Evolutionary conservation across 1,139 yeast species (phyloP).

Genomic region (Pneumocystis jirovecii): DNA sequence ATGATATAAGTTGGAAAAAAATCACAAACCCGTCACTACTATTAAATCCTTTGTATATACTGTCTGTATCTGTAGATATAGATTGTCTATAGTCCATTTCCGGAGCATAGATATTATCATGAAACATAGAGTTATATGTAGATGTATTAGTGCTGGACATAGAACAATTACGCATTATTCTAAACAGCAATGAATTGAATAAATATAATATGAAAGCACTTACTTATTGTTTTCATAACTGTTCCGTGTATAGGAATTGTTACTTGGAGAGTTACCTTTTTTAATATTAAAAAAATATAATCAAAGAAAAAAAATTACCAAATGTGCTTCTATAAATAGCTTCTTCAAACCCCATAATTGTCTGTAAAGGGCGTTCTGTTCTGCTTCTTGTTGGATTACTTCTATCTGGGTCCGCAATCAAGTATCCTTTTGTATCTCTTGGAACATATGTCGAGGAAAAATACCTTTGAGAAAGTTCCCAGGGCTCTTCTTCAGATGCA

Average conservation of each 20-base stretch:
- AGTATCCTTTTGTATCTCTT: constrained; percentile 65
- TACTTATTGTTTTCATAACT: neutral
- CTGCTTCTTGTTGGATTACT: constrained; percentile 86
- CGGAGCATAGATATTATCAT: neutral
- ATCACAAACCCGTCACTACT: neutral
- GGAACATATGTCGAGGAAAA: constrained; percentile 4
- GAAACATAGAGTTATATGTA: neutral
- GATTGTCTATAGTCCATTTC: neutral
- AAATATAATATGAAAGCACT: neutral
- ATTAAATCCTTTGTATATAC: neutral
- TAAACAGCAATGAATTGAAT: neutral
- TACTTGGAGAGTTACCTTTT: neutral
- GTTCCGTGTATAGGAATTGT: neutral
- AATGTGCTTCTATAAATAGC: constrained; percentile 55
- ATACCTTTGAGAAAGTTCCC: neutral
- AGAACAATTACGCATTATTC: neutral
- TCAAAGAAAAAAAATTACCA: constrained; percentile 6
- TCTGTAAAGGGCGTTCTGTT: constrained; percentile 90
- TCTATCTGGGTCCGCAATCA: constrained; percentile 54
- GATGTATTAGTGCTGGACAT: neutral
- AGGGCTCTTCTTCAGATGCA: neutral
- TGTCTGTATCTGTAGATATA: neutral
- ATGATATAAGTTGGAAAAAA: neutral
- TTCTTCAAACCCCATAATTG: constrained; percentile 82
- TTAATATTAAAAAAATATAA: neutral